Conservation (phyloP, 202 grass and related monocot genomes). For the Musa balbisiana region DNA sequence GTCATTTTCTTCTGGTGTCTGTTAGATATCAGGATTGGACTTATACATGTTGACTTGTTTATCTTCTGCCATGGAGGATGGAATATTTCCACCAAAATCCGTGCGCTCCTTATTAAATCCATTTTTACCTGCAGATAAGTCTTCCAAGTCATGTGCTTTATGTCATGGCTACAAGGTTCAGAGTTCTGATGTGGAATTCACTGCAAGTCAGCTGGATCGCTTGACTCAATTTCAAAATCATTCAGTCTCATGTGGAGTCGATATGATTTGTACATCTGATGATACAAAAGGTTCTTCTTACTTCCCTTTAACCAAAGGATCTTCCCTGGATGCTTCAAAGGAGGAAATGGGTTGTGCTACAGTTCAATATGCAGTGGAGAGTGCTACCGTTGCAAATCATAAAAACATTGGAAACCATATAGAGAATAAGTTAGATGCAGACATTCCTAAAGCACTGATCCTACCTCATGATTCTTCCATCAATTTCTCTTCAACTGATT, state of each 20-base stretch:
- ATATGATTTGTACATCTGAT: background rate
- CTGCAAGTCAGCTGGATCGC: background rate
- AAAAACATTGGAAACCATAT: background rate
- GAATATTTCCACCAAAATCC: background rate
- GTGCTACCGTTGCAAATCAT: background rate
- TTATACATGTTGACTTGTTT: no score
- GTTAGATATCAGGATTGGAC: no score
- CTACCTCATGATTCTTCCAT: background rate
- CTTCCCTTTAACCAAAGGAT: background rate
- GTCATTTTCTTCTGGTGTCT: no score
- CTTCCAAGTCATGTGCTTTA: background rate
- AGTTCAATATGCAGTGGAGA: background rate
- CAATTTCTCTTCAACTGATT: background rate
- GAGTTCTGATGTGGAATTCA: background rate
- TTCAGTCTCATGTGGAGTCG: background rate
- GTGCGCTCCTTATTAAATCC: background rate
- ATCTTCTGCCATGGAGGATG: background rate
- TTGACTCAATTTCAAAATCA: background rate
- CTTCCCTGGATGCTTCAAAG: background rate
- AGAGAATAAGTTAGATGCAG: background rate
- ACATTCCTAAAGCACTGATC: slow-evolving; percentile 1
- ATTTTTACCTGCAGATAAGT: background rate
- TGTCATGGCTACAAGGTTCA: background rate
- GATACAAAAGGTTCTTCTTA: background rate
- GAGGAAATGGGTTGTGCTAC: slow-evolving; percentile 1